phyloP scores from a whole-genome alignment of 129 eudicot genomes.

The Tagetes erecta region DNA sequence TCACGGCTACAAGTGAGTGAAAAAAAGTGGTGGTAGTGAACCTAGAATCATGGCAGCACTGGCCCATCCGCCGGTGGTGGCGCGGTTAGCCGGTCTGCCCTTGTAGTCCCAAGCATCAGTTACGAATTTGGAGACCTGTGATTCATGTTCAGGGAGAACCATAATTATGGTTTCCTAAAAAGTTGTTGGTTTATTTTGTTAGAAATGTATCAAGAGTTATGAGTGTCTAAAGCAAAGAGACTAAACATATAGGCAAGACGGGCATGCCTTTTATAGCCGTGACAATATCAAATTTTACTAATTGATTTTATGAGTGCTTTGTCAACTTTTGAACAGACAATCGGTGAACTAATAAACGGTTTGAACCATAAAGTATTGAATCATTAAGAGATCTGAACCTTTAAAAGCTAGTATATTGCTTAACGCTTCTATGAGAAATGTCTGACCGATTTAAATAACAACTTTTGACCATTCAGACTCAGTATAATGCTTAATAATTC shows the following conservation, averaged over 20 bases:
- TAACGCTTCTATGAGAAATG: no score
- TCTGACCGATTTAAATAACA: no score
- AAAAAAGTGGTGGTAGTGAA: conserved; percentile 7
- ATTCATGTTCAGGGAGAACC: conserved; percentile 45
- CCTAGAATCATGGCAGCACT: conserved; percentile 93
- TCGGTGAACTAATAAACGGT: no score
- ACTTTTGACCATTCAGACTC: no score
- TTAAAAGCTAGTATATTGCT: no score
- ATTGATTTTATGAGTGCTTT: no score
- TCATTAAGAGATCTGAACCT: no score
- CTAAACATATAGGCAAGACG: conserved; percentile 20
- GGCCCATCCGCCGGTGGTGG: conserved; percentile 92
- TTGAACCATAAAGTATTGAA: no score
- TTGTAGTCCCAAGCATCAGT: conserved; percentile 89
- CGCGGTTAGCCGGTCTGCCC: conserved; percentile 60
- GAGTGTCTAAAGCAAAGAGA: background rate
- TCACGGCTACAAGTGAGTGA: background rate
- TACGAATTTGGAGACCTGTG: conserved; percentile 50
- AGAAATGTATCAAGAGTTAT: no score
- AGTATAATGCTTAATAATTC: no score
- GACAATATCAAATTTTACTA: no score
- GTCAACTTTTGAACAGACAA: no score
- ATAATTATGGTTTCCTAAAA: conserved; percentile 14
- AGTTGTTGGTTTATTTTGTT: background rate
- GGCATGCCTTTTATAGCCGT: conserved; percentile 3